Conservation (phyloP, 140 eudicot species). For the Erigeron philadelphicus region DNA sequence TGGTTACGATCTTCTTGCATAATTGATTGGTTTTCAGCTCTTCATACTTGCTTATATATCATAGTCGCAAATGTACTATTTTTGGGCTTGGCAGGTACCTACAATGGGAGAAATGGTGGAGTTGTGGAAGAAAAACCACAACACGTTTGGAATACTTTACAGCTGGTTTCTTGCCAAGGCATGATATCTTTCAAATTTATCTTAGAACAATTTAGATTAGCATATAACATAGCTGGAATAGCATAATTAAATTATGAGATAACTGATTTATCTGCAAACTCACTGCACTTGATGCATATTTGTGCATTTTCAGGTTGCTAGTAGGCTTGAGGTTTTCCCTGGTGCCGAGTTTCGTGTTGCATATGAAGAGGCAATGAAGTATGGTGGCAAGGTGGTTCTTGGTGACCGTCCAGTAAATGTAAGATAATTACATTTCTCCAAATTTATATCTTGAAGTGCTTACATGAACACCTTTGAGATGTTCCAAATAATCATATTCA, state of each 20-base stretch:
- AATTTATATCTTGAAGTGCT: not conserved
- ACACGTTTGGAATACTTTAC: constrained; percentile 78
- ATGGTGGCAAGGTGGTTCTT: constrained; percentile 83
- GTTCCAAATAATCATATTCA: not conserved
- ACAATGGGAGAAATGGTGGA: constrained; percentile 82
- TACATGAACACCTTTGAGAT: not conserved
- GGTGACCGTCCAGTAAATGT: constrained; percentile 97
- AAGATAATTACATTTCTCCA: constrained; percentile 26
- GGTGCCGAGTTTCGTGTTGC: constrained; percentile 95
- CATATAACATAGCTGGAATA: constrained; percentile 5
- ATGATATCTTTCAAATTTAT: constrained; percentile 24
- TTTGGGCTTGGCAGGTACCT: constrained; percentile 59
- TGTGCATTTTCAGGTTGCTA: constrained; percentile 59
- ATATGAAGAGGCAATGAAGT: constrained; percentile 84
- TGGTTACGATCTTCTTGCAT: not conserved
- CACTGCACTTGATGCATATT: not conserved
- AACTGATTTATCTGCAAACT: constrained; percentile 8
- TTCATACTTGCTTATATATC: not conserved
- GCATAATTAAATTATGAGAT: not conserved
- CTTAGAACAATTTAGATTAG: constrained; percentile 7
- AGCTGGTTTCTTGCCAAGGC: constrained; percentile 99
- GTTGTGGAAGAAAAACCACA: constrained; percentile 82
- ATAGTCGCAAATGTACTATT: constrained; percentile 24
- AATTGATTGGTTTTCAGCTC: not conserved
- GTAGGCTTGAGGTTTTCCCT: constrained; percentile 90